These are phyloP conservation scores for Candida nitratophila DNA, from an alignment of 805 yeast species.

Conservation along the genomic window DNA sequence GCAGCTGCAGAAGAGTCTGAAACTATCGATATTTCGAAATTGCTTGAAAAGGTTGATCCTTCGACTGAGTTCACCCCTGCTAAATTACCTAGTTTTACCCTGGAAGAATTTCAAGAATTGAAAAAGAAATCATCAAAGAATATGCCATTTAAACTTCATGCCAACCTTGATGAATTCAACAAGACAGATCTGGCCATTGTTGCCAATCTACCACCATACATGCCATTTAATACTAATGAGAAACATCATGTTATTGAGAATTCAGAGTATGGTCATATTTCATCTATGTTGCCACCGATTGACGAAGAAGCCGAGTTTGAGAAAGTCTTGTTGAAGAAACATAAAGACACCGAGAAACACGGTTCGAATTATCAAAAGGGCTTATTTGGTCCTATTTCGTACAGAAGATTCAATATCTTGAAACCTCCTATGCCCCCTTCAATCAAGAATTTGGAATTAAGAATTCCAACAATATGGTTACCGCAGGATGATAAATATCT, in stretches of 20 bases:
- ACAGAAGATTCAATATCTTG: constrained; percentile 53
- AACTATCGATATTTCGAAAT: constrained; percentile 30
- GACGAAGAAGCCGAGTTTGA: constrained; percentile 59
- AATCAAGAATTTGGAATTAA: constrained; percentile 64
- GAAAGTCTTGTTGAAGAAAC: constrained; percentile 46
- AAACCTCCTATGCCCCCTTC: constrained; percentile 93
- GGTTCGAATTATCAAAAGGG: constrained; percentile 45
- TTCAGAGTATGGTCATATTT: constrained; percentile 42
- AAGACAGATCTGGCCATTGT: constrained; percentile 41
- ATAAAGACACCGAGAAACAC: constrained; percentile 32
- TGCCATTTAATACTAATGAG: constrained; percentile 36
- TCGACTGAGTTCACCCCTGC: constrained; percentile 23
- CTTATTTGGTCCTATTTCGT: constrained; percentile 41
- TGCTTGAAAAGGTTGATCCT: constrained; percentile 28
- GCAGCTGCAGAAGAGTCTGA: constrained; percentile 4
- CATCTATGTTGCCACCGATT: constrained; percentile 55
- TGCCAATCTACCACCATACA: constrained; percentile 38
- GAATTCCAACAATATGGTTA: constrained; percentile 94
- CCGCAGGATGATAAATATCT: constrained; percentile 86
- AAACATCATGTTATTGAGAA: constrained; percentile 22
- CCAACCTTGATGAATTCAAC: constrained; percentile 34
- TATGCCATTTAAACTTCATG: constrained; percentile 39
- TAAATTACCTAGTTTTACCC: constrained; percentile 22
- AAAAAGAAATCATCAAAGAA: constrained; percentile 2
- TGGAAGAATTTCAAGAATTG: constrained; percentile 18